Conservation (phyloP, 1,284 basidiomycete genomes). For the Xerocomus cyaneibrunnescens region DNA sequence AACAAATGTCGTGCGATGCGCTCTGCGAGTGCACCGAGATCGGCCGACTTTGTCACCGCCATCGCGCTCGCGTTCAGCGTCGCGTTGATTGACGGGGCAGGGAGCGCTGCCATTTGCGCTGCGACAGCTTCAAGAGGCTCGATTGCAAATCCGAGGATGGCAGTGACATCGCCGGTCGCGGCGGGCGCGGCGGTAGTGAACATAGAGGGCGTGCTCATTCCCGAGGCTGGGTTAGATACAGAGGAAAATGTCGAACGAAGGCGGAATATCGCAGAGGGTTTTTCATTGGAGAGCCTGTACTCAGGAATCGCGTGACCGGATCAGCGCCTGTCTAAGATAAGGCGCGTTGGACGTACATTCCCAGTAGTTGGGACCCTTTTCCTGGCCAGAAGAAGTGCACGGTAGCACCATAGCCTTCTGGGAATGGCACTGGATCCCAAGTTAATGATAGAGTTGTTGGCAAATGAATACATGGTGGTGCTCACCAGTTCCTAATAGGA, state of each 20-base stretch:
- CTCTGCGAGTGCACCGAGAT: conserved; percentile 54
- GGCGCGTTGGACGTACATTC: conserved; percentile 59
- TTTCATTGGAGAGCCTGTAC: conserved; percentile 82
- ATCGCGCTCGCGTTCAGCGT: conserved; percentile 20
- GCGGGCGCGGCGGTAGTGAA: conserved; percentile 45
- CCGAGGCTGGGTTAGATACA: conserved; percentile 43
- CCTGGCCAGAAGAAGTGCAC: conserved; percentile 92
- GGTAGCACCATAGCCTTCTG: conserved; percentile 85
- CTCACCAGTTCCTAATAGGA: conserved; percentile 79
- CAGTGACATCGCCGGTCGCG: conserved; percentile 51
- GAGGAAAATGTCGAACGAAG: conserved; percentile 68
- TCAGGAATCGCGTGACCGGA: neutral
- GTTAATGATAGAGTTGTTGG: neutral
- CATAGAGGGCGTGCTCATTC: conserved; percentile 52
- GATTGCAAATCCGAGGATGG: conserved; percentile 69
- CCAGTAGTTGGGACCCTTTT: conserved; percentile 84
- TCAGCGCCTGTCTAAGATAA: neutral
- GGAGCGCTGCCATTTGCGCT: conserved; percentile 51
- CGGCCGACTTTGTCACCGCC: conserved; percentile 22
- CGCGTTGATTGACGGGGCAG: conserved; percentile 38
- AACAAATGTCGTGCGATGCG: conserved; percentile 74
- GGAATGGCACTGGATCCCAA: conserved; percentile 65
- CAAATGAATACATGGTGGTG: neutral
- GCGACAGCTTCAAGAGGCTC: conserved; percentile 64
- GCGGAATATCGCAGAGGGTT: conserved; percentile 91